phyloP scores from a whole-genome alignment of 2,329 filamentous ascomycete species.

The Magnaporthiopsis rhizophila region DNA sequence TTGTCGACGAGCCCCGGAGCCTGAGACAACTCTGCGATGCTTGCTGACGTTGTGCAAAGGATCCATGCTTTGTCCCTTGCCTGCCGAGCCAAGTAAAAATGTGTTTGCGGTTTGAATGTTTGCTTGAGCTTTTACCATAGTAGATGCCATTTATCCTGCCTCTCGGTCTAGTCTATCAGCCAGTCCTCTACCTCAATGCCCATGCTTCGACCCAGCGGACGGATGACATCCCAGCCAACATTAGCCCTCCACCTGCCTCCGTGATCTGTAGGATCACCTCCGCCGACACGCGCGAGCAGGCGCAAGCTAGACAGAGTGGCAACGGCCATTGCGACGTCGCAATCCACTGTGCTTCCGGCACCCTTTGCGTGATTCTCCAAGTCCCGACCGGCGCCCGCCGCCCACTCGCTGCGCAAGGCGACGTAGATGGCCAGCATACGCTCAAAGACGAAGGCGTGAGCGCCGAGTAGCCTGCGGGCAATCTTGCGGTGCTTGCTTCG shows the following conservation, averaged over 20 bases:
- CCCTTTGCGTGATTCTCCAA: slow-evolving; percentile 12
- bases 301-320: slow-evolving; percentile 66
- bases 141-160: too few species aligned
- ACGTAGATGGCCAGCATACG: slow-evolving; percentile 71
- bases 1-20: too few species aligned
- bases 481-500: slow-evolving; percentile 60
- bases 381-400: slow-evolving; percentile 19
- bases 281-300: slow-evolving; percentile 56
- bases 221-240: slow-evolving; percentile 69
- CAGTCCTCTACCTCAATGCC: slow-evolving; percentile 75
- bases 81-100: too few species aligned
- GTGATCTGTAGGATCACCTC: slow-evolving; percentile 57
- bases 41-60: too few species aligned
- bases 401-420: slow-evolving; percentile 53
- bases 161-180: slow-evolving; percentile 48
- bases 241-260: slow-evolving; percentile 71
- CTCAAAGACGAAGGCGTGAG: slow-evolving; percentile 70
- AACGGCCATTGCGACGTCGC: slow-evolving; percentile 55
- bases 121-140: too few species aligned
- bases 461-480: slow-evolving; percentile 66
- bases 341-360: slow-evolving; percentile 31
- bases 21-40: too few species aligned
- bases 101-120: too few species aligned
- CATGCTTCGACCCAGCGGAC: slow-evolving; percentile 62
- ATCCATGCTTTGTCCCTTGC: too few species aligned